Conservation (phyloP, 805 yeast species). For the Teunomyces gatunensis region DNA sequence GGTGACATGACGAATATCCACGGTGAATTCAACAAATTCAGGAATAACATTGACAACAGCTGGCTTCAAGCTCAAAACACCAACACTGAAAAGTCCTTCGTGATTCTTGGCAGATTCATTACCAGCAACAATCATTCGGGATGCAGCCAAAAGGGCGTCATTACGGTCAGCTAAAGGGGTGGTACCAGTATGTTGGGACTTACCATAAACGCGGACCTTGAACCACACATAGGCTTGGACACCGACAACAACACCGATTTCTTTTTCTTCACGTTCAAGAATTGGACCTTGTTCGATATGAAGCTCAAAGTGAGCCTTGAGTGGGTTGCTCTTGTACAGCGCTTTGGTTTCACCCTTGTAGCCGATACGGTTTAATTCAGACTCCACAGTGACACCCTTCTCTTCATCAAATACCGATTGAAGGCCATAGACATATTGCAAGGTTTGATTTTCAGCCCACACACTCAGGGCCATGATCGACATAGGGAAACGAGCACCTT, state of each 20-base stretch:
- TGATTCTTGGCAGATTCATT: slow-evolving; percentile 52
- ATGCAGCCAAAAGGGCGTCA: slow-evolving; percentile 41
- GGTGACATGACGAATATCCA: slow-evolving; percentile 57
- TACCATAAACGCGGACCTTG: slow-evolving; percentile 54
- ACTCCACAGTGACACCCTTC: slow-evolving; percentile 40
- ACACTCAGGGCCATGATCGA: slow-evolving; percentile 65
- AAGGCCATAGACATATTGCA: slow-evolving; percentile 50
- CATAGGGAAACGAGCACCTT: slow-evolving; percentile 75
- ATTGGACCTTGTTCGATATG: slow-evolving; percentile 80
- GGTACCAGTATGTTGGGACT: slow-evolving; percentile 72
- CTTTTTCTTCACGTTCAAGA: slow-evolving; percentile 52
- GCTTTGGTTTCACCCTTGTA: slow-evolving; percentile 55
- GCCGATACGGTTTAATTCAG: slow-evolving; percentile 60
- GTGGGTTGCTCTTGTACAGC: slow-evolving; percentile 47
- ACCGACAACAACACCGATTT: slow-evolving; percentile 64
- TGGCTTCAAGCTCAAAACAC: slow-evolving; percentile 55
- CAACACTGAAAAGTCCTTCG: slow-evolving; percentile 58
- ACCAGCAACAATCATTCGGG: slow-evolving; percentile 54
- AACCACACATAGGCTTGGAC: slow-evolving; percentile 69
- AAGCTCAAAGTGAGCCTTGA: slow-evolving; percentile 69
- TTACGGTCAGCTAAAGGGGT: slow-evolving; percentile 61
- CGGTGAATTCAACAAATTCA: slow-evolving; percentile 53
- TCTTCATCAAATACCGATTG: slow-evolving; percentile 52
- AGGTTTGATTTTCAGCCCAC: slow-evolving; percentile 54
- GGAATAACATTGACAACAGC: slow-evolving; percentile 69